Evolutionary conservation across 768 basidiomycete species (phyloP).

Genomic region (Termitomyces titanicus): DNA sequence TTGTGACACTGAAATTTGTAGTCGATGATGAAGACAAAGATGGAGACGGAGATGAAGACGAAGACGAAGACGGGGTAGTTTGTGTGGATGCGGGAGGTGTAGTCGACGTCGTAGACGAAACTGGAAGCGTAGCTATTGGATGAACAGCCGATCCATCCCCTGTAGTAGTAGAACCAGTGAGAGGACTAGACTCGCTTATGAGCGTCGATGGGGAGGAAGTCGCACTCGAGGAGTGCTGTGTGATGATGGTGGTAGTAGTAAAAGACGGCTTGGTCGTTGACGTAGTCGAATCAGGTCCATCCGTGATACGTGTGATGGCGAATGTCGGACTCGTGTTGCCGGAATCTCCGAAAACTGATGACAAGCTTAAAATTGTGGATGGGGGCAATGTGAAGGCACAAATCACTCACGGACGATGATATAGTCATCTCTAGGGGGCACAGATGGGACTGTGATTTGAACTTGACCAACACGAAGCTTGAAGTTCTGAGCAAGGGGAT

Average conservation of each 20-base stretch:
- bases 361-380: slow-evolving; percentile 1
- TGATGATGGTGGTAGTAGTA: neutral
- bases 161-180: slow-evolving; percentile 14
- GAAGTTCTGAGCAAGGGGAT: slow-evolving; percentile 57
- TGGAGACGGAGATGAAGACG: neutral
- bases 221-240: slow-evolving; percentile 13
- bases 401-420: slow-evolving; percentile 58
- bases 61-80: slow-evolving; percentile 9
- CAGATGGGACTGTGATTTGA: slow-evolving; percentile 48
- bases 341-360: slow-evolving; percentile 62
- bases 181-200: slow-evolving; percentile 11
- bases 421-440: slow-evolving; percentile 44
- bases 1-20: slow-evolving; percentile 6
- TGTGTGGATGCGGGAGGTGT: slow-evolving; percentile 6
- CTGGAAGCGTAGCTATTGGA: neutral
- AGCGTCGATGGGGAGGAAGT: slow-evolving; percentile 20
- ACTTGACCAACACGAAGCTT: slow-evolving; percentile 47
- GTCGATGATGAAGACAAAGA: neutral
- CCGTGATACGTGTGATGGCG: slow-evolving; percentile 51
- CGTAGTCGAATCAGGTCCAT: slow-evolving; percentile 17
- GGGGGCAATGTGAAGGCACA: neutral
- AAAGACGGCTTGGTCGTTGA: slow-evolving; percentile 1
- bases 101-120: neutral
- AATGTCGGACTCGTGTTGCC: slow-evolving; percentile 61
- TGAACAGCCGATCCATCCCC: slow-evolving; percentile 27